Evolutionary conservation across 177 flowering plant species (phyloP).

Genomic region (Vitis hybrid): DNA sequence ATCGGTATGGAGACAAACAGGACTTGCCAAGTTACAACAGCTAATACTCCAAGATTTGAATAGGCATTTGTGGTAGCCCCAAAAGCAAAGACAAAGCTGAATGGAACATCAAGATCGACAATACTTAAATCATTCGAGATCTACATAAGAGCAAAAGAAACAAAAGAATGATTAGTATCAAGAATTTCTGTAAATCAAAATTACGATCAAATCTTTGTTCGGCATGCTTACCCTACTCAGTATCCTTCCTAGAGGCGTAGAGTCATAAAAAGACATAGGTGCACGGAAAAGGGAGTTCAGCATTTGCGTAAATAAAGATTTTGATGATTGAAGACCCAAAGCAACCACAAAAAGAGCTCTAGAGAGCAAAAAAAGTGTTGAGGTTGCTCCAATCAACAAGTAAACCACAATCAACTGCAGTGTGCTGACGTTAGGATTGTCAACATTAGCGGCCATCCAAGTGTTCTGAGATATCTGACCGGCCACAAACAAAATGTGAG

Average conservation of each 20-base stretch:
- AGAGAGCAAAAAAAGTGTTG: conserved; percentile 26
- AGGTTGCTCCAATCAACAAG: conserved; percentile 31
- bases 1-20: conserved; percentile 63
- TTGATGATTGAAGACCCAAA: conserved; percentile 42
- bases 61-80: conserved; percentile 46
- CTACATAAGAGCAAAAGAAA: conserved; percentile 20
- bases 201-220: neutral
- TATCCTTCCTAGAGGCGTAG: conserved; percentile 55
- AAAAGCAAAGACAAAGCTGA: conserved; percentile 38
- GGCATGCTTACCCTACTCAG: conserved; percentile 43
- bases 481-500: conserved; percentile 31
- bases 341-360: conserved; percentile 32
- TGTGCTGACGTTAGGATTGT: conserved; percentile 30
- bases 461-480: conserved; percentile 48
- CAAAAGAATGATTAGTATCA: neutral
- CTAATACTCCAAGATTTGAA: conserved; percentile 52
- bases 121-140: conserved; percentile 65
- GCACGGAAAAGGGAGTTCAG: conserved; percentile 46
- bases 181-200: neutral
- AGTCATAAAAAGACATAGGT: conserved; percentile 57
- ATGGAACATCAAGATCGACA: conserved; percentile 62
- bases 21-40: conserved; percentile 71
- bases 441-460: conserved; percentile 55
- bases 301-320: conserved; percentile 40
- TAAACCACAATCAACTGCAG: conserved; percentile 35